Conservation (phyloP, 2,329 filamentous ascomycete genomes). For the Monosporascus sp. region DNA sequence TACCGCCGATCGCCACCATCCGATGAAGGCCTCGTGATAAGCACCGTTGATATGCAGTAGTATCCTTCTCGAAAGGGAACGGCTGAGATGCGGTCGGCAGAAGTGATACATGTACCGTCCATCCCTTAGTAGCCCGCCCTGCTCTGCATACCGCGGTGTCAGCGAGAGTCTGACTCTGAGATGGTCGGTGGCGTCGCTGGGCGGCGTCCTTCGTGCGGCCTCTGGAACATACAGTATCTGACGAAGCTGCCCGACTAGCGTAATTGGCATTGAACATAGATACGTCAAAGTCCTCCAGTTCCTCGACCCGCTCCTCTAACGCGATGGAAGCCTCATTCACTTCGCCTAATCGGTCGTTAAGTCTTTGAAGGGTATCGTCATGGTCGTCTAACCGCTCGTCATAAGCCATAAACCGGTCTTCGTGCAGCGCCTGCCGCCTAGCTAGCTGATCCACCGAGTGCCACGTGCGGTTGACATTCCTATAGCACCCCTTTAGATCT, state of each 20-base stretch:
- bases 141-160: slow-evolving; percentile 21
- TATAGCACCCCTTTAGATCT: slow-evolving; percentile 51
- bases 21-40: slow-evolving; percentile 56
- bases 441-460: slow-evolving; percentile 43
- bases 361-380: slow-evolving; percentile 37
- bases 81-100: slow-evolving; percentile 49
- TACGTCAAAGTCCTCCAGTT: slow-evolving; percentile 37
- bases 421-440: slow-evolving; percentile 29
- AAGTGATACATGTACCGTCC: slow-evolving; percentile 58
- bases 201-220: not conserved
- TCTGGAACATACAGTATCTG: slow-evolving; percentile 23
- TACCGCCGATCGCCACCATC: slow-evolving; percentile 49
- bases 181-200: slow-evolving; percentile 1
- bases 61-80: slow-evolving; percentile 59
- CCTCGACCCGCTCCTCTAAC: slow-evolving; percentile 52
- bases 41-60: slow-evolving; percentile 56
- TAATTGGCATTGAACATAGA: slow-evolving; percentile 17
- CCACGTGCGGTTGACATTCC: slow-evolving; percentile 51
- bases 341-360: slow-evolving; percentile 46
- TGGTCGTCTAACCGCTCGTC: slow-evolving; percentile 37
- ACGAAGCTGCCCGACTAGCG: slow-evolving; percentile 20
- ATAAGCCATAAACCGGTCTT: slow-evolving; percentile 34
- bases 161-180: slow-evolving; percentile 12
- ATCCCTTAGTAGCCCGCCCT: slow-evolving; percentile 30
- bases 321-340: slow-evolving; percentile 45